Conservation (phyloP, 2,329 filamentous ascomycete genomes). For the Aspergillus uvarum region DNA sequence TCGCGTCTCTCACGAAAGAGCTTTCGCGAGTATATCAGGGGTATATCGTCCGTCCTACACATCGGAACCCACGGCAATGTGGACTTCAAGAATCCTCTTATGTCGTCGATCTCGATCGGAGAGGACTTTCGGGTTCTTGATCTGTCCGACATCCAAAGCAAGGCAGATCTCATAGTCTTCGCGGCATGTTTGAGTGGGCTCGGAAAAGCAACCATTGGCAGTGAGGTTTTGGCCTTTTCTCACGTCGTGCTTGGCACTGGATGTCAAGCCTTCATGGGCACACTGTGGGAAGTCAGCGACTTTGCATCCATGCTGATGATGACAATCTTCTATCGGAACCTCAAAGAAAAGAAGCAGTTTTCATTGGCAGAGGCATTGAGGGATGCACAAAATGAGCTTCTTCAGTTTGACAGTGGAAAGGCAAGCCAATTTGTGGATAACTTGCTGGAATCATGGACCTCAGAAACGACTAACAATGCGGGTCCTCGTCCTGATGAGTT, state of each 20-base stretch:
- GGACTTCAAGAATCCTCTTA: conserved; percentile 21
- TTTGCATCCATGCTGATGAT: conserved; percentile 29
- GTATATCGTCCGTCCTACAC: conserved; percentile 23
- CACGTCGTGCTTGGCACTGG: conserved; percentile 28
- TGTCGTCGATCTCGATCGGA: conserved; percentile 27
- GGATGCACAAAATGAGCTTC: conserved; percentile 21
- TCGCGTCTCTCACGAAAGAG: conserved; percentile 21
- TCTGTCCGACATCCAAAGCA: conserved; percentile 23
- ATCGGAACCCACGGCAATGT: conserved; percentile 27
- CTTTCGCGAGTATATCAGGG: conserved; percentile 23
- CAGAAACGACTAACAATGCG: conserved; percentile 1
- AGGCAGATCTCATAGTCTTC: conserved; percentile 25
- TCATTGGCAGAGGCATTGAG: conserved; percentile 18
- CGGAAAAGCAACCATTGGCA: conserved; percentile 23
- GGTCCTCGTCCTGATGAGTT: conserved; percentile 17
- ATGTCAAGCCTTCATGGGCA: conserved; percentile 27
- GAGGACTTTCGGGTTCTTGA: conserved; percentile 27
- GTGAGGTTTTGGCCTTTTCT: conserved; percentile 27
- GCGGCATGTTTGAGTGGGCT: conserved; percentile 28
- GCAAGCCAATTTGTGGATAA: conserved; percentile 20
- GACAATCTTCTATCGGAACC: conserved; percentile 24
- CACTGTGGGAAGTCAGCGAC: conserved; percentile 27
- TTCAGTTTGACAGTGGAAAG: conserved; percentile 19
- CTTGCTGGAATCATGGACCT: conserved; percentile 15
- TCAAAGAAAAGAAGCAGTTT: conserved; percentile 14